Conservation (phyloP, 2,329 filamentous ascomycete species). For the Chaetomium globosum region DNA sequence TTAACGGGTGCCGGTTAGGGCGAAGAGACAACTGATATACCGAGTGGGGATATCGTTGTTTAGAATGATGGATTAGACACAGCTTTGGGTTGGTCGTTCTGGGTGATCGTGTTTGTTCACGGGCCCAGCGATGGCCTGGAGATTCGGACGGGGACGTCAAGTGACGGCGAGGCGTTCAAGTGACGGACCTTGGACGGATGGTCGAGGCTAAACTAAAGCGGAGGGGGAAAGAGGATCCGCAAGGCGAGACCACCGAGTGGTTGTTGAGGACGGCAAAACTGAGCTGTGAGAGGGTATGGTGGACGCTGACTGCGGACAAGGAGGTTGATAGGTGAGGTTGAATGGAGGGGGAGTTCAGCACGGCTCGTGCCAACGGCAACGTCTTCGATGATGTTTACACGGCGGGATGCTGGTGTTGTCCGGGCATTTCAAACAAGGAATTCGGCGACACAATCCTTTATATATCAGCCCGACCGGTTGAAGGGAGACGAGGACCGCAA, state of each 20-base stretch:
- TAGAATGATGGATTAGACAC: background rate
- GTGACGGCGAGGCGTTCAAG: background rate
- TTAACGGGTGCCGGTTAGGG: background rate
- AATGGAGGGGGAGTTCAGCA: background rate
- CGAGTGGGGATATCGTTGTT: background rate
- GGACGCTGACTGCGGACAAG: background rate
- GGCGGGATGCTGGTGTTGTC: background rate
- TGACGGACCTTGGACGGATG: background rate
- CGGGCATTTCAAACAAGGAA: background rate
- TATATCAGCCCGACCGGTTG: background rate
- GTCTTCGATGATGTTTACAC: background rate
- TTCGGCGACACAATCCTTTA: background rate
- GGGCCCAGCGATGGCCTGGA: background rate
- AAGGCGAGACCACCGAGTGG: background rate
- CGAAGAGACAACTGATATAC: background rate
- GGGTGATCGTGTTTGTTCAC: background rate
- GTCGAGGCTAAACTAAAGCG: background rate
- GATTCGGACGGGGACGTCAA: background rate
- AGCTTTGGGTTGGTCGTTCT: background rate
- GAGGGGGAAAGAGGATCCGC: background rate
- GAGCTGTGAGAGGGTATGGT: background rate
- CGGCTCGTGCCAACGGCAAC: background rate
- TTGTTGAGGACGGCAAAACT: background rate
- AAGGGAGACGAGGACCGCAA: background rate
- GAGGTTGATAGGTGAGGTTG: background rate